Percentiles rank a stretch among this genome's conserved stretches.
Evolutionary conservation across 345 rosid species (phyloP).

Genomic region (Brassica carinata): DNA sequence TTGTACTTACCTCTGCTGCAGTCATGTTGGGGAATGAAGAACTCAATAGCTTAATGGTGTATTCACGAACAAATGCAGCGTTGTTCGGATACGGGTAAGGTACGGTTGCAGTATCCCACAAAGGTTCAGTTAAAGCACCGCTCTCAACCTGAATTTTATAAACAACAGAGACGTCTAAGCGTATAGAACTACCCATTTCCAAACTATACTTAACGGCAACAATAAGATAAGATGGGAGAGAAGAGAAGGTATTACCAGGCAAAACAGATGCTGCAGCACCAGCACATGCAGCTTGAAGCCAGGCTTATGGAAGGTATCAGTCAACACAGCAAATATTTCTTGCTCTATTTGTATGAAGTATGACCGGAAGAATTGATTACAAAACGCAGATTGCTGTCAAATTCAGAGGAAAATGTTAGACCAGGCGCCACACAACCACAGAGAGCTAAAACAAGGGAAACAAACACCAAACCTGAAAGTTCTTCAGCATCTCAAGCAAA

Average conservation of each 20-base stretch:
- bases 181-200: neutral
- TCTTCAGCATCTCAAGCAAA: slow-evolving; percentile 88
- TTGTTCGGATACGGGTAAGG: slow-evolving; percentile 78
- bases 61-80: slow-evolving; percentile 78
- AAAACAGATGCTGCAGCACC: slow-evolving; percentile 85
- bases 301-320: slow-evolving; percentile 98
- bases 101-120: slow-evolving; percentile 87
- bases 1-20: slow-evolving; percentile 61
- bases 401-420: slow-evolving; percentile 23
- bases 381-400: slow-evolving; percentile 80
- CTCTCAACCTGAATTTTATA: slow-evolving; percentile 68
- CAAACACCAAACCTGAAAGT: slow-evolving; percentile 67
- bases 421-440: slow-evolving; percentile 43
- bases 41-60: slow-evolving; percentile 87
- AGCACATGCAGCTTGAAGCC: slow-evolving; percentile 97
- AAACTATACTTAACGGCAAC: neutral
- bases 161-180: neutral
- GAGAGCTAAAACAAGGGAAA: slow-evolving; percentile 43
- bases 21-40: slow-evolving; percentile 98
- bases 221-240: neutral
- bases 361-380: slow-evolving; percentile 75
- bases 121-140: slow-evolving; percentile 78
- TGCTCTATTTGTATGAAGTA: slow-evolving; percentile 65
- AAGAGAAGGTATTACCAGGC: slow-evolving; percentile 57
- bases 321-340: slow-evolving; percentile 93